Evolutionary conservation across 805 yeast species (phyloP), one percentile per base, ranked within the genome.

Genomic region (Yarrowia keelungensis): DNA sequence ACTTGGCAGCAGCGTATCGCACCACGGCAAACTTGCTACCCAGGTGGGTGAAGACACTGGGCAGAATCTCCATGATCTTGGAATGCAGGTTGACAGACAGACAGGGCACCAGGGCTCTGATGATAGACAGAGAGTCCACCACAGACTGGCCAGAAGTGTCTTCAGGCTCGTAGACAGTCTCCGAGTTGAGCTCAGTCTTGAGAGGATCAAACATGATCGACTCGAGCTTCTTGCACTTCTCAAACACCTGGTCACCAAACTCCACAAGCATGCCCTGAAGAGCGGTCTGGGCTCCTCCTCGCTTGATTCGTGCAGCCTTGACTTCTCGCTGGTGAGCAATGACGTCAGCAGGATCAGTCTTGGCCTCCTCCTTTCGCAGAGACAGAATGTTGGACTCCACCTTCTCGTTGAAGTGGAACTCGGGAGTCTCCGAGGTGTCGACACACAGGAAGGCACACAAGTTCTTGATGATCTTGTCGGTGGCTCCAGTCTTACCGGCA

Each of bases 381-480:
- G 97, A 91, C 67, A 93, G 79, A 12, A 94, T 89, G 14, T 80
- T 80, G 54, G 85, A 86, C 16, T 78, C 82, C 69, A 83, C 80
- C 14, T 79, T 77, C 46, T 85, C 84, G 73, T 90, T 90, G 54
- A 89, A 88, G 15, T 82, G 81, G 75, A 91, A 95, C 74, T 92
- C 98, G 2, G 99, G 99, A 41, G 94, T 97, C 75, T 93, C 98
- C 3, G 95, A 86, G 0, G 97, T 92, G 76, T 94, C 99, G 41
- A 93, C 97, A 79, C 99, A 95, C 65, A 95, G 76, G 76, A 94
- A 94, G 0, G 94, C 97, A 79, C 97, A 91, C 69, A 96, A 80
- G 75, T 95, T 95, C 76, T 91, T 94, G 53, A 91, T 86, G 71
- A 96, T 89, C 76, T 95, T 95, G 73, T 91, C 96, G 2, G 94